Evolutionary conservation across 2,329 filamentous ascomycete species (phyloP).

Genomic region (Aspergillus sp.): DNA sequence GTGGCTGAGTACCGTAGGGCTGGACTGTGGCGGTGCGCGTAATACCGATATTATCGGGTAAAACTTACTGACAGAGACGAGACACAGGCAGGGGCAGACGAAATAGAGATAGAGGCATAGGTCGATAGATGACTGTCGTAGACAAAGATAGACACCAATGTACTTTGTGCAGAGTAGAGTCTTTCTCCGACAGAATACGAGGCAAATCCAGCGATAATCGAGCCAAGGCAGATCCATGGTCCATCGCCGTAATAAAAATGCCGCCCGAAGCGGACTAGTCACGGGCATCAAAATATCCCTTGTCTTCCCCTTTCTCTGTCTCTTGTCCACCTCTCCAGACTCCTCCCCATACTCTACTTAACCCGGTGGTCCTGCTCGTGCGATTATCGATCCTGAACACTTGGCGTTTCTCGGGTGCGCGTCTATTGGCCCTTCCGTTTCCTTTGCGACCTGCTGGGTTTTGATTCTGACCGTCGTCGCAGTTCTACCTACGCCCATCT

Average conservation of each 20-base stretch:
- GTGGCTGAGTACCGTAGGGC: too few species aligned
- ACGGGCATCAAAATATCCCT: background rate
- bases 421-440: slow-evolving; percentile 8
- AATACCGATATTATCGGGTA: too few species aligned
- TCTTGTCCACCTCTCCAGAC: background rate
- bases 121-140: too few species aligned
- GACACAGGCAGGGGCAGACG: too few species aligned
- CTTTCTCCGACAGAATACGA: too few species aligned
- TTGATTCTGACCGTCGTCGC: background rate
- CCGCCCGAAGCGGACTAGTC: background rate
- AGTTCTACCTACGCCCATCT: background rate
- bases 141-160: too few species aligned
- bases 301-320: background rate
- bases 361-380: too few species aligned
- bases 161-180: too few species aligned
- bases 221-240: background rate
- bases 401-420: slow-evolving; percentile 17
- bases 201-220: background rate
- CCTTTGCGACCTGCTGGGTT: background rate
- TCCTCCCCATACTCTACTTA: too few species aligned
- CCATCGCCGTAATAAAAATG: background rate
- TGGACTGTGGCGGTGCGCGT: too few species aligned
- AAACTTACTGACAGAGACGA: too few species aligned
- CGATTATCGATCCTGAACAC: slow-evolving; percentile 8
- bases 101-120: too few species aligned